Conservation (phyloP, 2,329 filamentous ascomycete genomes). For the Epichloe amarillans region DNA sequence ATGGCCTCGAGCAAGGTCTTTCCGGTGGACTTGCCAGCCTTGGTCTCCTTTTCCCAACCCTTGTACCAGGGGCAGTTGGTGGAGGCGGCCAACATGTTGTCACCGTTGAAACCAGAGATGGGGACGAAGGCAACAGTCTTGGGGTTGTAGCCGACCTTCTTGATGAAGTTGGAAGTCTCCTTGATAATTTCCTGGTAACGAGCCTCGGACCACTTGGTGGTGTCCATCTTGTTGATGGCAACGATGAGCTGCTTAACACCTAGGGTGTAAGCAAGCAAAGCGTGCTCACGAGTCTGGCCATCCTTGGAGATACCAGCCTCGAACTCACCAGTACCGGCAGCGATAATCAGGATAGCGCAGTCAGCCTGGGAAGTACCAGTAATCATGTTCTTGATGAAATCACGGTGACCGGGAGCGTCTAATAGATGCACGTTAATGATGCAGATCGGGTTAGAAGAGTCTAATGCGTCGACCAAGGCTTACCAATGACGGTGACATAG, state of each 20-base stretch:
- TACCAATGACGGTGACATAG: conserved; percentile 95
- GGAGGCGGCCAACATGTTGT: conserved; percentile 95
- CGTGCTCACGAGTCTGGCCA: conserved; percentile 99
- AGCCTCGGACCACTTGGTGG: conserved; percentile 91
- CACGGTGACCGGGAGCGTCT: conserved; percentile 98
- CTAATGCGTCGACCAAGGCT: neutral
- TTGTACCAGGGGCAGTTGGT: conserved; percentile 99
- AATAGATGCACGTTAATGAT: neutral
- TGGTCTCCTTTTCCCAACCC: conserved; percentile 96
- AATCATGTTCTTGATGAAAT: conserved; percentile 99
- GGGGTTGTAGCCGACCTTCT: conserved; percentile 99
- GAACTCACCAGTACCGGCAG: conserved; percentile 99
- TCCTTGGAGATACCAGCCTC: conserved; percentile 99
- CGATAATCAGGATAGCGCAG: conserved; percentile 99
- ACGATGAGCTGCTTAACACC: conserved; percentile 99
- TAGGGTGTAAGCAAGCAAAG: conserved; percentile 98
- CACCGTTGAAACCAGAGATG: conserved; percentile 99
- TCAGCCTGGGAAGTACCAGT: conserved; percentile 99
- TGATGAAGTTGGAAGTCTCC: conserved; percentile 99
- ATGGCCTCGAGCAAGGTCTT: conserved; percentile 99
- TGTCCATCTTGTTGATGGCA: conserved; percentile 99
- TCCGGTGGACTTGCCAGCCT: conserved; percentile 75
- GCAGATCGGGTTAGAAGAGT: no score
- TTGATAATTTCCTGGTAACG: conserved; percentile 99
- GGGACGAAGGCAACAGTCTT: conserved; percentile 97